These are phyloP conservation scores for Misopates orontium DNA, from an alignment of 257 asterid genomes.

Conservation along the genomic window DNA sequence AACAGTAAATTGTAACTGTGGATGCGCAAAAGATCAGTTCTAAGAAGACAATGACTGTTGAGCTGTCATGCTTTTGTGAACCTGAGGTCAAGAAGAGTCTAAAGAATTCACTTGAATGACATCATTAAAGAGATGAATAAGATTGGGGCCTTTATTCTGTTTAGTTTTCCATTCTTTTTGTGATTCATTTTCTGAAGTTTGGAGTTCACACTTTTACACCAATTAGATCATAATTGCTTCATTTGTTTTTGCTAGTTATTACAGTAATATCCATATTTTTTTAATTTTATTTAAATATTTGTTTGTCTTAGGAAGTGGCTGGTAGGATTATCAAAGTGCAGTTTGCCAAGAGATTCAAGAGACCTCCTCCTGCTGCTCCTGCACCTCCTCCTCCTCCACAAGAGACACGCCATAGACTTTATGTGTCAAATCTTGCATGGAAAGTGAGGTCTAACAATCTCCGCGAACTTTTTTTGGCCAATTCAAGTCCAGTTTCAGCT, in stretches of 20 bases:
- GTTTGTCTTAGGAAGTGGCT: conserved; percentile 60
- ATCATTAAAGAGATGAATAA: not conserved
- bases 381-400: conserved; percentile 35
- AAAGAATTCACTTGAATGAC: not conserved
- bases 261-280: not conserved
- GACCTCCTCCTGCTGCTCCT: conserved; percentile 48
- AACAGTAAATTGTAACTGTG: not conserved
- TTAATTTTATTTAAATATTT: conserved; percentile 20
- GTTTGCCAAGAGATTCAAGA: conserved; percentile 70
- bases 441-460: conserved; percentile 80
- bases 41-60: not conserved
- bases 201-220: not conserved
- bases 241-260: not conserved
- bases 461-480: conserved; percentile 62
- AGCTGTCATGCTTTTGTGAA: too few relatives aligned
- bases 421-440: conserved; percentile 87
- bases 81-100: not conserved
- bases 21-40: conserved; percentile 3
- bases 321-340: conserved; percentile 78
- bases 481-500: conserved; percentile 63
- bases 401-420: conserved; percentile 58
- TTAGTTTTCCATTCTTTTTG: not conserved
- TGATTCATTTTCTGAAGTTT: not conserved
- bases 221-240: not conserved
- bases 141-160: not conserved